Conservation (phyloP, 495 filamentous ascomycete genomes). For the Xylaria sp. region DNA sequence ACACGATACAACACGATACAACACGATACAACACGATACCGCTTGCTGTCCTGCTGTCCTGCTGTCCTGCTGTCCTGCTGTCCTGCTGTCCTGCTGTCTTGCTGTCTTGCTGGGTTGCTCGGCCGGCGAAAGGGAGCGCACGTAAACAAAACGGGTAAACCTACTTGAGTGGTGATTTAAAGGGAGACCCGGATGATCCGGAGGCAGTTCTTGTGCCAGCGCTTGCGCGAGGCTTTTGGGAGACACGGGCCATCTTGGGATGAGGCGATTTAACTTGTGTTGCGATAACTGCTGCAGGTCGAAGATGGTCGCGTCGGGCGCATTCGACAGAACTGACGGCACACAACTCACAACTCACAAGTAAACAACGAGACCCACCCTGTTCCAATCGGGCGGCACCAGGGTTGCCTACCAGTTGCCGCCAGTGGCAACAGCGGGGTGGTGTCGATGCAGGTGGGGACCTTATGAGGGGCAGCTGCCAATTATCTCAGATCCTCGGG, state of each 20-base stretch:
- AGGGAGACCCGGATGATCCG: constrained; percentile 61
- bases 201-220: constrained; percentile 60
- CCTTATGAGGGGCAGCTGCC: not conserved
- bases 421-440: not conserved
- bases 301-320: constrained; percentile 32
- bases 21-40: too few species aligned
- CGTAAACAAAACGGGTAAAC: constrained; percentile 35
- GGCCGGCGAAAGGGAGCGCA: constrained; percentile 23
- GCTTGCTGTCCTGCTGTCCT: too few species aligned
- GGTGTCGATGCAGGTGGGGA: not conserved
- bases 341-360: constrained; percentile 31
- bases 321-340: constrained; percentile 4
- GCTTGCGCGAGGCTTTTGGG: constrained; percentile 60
- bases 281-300: constrained; percentile 36
- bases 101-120: constrained; percentile 30
- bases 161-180: constrained; percentile 75
- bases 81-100: too few species aligned
- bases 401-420: constrained; percentile 3
- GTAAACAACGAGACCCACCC: constrained; percentile 40
- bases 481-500: not conserved
- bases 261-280: constrained; percentile 27
- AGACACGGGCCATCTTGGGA: constrained; percentile 74
- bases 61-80: too few species aligned
- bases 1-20: too few species aligned
- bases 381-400: constrained; percentile 20